These are phyloP conservation scores for Isatis tinctoria DNA, from an alignment of 345 rosid species.

Conservation along the genomic window DNA sequence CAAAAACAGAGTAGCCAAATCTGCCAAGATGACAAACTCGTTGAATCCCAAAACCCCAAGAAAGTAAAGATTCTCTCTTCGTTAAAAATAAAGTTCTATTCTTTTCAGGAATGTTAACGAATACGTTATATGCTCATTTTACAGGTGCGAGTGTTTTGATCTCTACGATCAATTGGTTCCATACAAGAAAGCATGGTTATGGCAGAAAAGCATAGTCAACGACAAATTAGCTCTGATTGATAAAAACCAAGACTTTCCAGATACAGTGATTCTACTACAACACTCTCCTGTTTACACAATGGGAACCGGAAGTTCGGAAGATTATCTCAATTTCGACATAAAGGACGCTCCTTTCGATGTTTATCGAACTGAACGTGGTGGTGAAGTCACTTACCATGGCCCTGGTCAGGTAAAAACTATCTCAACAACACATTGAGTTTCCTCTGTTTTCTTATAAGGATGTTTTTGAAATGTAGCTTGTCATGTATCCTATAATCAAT, in stretches of 20 bases:
- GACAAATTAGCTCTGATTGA: conserved; percentile 49
- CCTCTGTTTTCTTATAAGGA: neutral
- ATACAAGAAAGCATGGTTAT: conserved; percentile 60
- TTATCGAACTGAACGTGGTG: conserved; percentile 77
- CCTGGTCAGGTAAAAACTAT: conserved; percentile 67
- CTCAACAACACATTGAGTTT: neutral
- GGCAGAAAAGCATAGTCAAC: conserved; percentile 59
- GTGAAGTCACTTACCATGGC: conserved; percentile 87
- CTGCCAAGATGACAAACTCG: conserved; percentile 6
- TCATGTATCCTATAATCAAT: conserved; percentile 80
- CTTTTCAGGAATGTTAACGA: conserved; percentile 34
- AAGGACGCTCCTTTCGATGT: conserved; percentile 63
- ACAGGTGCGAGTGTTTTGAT: conserved; percentile 71
- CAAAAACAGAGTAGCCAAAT: neutral
- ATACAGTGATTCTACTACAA: conserved; percentile 60
- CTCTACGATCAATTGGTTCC: conserved; percentile 56
- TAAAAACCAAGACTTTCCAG: conserved; percentile 47
- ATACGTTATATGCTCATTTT: conserved; percentile 5
- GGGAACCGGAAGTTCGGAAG: conserved; percentile 63
- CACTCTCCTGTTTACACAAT: conserved; percentile 67
- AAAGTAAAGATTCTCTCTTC: neutral
- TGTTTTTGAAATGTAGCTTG: conserved; percentile 45
- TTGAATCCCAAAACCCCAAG: conserved; percentile 10
- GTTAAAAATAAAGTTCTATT: neutral
- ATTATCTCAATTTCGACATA: conserved; percentile 55